These are phyloP conservation scores for Scheffersomyces illinoinensis DNA, from an alignment of 1,139 yeast genomes.

Conservation along the genomic window DNA sequence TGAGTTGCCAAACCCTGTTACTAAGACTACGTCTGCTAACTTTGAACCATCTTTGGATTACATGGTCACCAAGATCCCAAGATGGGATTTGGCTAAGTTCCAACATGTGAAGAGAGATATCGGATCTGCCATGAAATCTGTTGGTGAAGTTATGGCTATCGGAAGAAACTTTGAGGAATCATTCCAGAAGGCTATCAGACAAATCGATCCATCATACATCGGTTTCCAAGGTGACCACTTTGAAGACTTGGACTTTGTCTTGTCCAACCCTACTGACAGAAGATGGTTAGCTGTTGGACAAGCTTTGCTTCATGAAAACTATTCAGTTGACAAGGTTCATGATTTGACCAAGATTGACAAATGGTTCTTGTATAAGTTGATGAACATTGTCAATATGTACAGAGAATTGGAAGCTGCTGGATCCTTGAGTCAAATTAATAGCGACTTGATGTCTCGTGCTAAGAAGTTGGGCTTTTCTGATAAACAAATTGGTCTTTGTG, in stretches of 20 bases:
- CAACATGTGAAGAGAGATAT: constrained; percentile 91
- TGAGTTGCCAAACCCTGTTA: constrained; percentile 93
- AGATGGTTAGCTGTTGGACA: constrained; percentile 99
- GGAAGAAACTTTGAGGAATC: constrained; percentile 98
- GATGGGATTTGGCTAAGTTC: constrained; percentile 97
- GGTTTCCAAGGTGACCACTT: constrained; percentile 92
- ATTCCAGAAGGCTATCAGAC: constrained; percentile 96
- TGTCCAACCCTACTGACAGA: constrained; percentile 92
- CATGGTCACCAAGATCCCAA: constrained; percentile 94
- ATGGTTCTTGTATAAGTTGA: constrained; percentile 92
- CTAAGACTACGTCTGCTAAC: constrained; percentile 93
- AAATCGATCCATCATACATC: constrained; percentile 85
- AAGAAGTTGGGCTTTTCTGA: constrained; percentile 96
- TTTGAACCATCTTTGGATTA: constrained; percentile 97
- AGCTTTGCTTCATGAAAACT: constrained; percentile 86
- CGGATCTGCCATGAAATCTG: constrained; percentile 97
- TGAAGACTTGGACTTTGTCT: constrained; percentile 75
- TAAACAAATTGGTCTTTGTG: constrained; percentile 81
- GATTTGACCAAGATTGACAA: constrained; percentile 89
- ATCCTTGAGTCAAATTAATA: constrained; percentile 53
- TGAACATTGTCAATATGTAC: constrained; percentile 89
- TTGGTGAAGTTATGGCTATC: constrained; percentile 99
- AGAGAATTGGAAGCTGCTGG: constrained; percentile 70
- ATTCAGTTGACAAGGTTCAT: constrained; percentile 88
- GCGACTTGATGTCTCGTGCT: constrained; percentile 72